These are phyloP conservation scores for Colletotrichum sidae DNA, from an alignment of 2,329 filamentous ascomycete genomes.

Conservation along the genomic window DNA sequence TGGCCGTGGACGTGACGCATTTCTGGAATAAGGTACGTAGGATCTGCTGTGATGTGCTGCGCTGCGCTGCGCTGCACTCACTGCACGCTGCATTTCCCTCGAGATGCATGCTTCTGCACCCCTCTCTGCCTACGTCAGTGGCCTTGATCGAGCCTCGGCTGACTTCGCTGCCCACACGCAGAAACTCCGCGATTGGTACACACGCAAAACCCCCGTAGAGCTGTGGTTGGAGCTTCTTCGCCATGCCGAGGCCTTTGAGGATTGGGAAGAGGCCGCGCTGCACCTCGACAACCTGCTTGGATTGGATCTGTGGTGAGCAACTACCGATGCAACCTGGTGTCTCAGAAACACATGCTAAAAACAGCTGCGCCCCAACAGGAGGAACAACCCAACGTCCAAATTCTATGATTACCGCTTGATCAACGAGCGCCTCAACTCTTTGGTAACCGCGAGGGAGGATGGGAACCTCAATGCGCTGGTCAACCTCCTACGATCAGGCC, in stretches of 20 bases:
- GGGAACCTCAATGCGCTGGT: conserved; percentile 80
- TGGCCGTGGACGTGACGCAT: conserved; percentile 70
- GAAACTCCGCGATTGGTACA: conserved; percentile 77
- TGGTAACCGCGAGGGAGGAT: conserved; percentile 76
- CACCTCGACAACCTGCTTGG: conserved; percentile 85
- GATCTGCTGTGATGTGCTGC: not conserved
- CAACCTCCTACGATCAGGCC: conserved; percentile 82
- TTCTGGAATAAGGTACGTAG: conserved; percentile 71
- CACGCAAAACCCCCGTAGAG: conserved; percentile 71
- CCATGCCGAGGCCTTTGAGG: conserved; percentile 78
- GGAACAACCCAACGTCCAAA: conserved; percentile 82
- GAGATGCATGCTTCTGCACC: not conserved
- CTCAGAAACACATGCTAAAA: conserved; percentile 34
- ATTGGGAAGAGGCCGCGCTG: conserved; percentile 88
- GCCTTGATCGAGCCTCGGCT: conserved; percentile 11
- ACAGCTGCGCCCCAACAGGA: conserved; percentile 62
- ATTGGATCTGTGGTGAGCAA: conserved; percentile 79
- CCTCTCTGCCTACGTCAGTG: not conserved
- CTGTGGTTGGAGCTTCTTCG: conserved; percentile 74
- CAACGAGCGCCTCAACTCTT: conserved; percentile 77
- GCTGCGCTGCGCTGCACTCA: no score
- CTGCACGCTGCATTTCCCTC: not conserved
- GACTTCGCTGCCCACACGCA: conserved; percentile 48
- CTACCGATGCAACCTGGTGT: conserved; percentile 2
- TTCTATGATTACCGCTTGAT: conserved; percentile 91